Percentiles rank a stretch among this genome's conserved stretches.
Conservation (phyloP, 108 stramenopile species). For the Skeletonema potamos region DNA sequence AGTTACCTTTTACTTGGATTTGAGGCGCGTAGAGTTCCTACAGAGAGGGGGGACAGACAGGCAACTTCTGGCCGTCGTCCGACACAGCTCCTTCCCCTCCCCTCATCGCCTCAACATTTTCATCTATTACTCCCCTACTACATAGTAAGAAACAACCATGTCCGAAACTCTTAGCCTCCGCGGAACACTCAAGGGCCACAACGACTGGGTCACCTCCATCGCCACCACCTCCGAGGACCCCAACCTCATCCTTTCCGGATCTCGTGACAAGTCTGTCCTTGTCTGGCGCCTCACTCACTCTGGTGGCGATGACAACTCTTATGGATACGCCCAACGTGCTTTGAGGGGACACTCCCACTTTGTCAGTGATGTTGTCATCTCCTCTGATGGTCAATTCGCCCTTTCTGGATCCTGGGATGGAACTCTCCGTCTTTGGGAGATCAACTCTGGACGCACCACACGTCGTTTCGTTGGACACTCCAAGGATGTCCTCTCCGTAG, state of each 20-base stretch:
- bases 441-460: constrained; percentile 95
- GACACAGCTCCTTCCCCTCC: neutral
- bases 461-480: constrained; percentile 98
- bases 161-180: constrained; percentile 92
- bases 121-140: neutral
- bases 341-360: constrained; percentile 99
- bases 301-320: constrained; percentile 68
- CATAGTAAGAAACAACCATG: constrained; percentile 55
- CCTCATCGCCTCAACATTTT: neutral
- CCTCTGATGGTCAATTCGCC: constrained; percentile 95
- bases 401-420: constrained; percentile 94
- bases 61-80: neutral
- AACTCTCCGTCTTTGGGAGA: constrained; percentile 91
- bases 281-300: constrained; percentile 93
- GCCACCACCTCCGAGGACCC: constrained; percentile 98
- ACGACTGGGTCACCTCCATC: constrained; percentile 99
- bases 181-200: constrained; percentile 92
- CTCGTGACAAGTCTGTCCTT: constrained; percentile 97
- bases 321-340: constrained; percentile 96
- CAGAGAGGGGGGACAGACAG: neutral
- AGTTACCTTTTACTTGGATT: constrained; percentile 1
- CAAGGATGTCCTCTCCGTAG: constrained; percentile 98
- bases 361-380: constrained; percentile 97
- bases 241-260: constrained; percentile 95
- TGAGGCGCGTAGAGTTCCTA: neutral